Evolutionary conservation across 2,329 filamentous ascomycete species (phyloP).

Genomic region (Scedosporium minutisporum): DNA sequence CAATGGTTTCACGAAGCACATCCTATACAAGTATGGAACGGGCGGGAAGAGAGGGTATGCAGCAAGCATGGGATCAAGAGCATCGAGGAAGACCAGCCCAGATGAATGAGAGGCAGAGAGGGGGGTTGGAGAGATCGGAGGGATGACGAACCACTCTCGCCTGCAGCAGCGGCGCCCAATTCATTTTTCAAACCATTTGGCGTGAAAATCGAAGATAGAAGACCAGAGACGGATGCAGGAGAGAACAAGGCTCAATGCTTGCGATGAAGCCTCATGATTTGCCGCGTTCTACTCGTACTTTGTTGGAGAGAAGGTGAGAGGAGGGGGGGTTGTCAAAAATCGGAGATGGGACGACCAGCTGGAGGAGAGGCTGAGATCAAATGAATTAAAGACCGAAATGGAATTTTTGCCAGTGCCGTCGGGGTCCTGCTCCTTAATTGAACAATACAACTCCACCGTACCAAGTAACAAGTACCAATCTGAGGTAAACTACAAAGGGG

Average conservation of each 20-base stretch:
- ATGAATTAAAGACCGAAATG: neutral
- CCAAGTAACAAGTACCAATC: no score
- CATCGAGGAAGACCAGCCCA: neutral
- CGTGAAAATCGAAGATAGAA: neutral
- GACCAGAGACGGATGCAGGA: neutral
- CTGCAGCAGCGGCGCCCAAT: constrained; percentile 1
- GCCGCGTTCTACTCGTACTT: neutral
- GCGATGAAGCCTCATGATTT: neutral
- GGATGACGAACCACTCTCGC: neutral
- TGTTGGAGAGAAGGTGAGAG: neutral
- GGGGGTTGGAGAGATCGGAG: neutral
- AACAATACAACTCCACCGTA: no score
- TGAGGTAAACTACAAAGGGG: no score
- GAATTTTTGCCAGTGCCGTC: neutral
- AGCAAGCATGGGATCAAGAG: neutral
- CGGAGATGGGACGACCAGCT: neutral
- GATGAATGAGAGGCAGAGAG: neutral
- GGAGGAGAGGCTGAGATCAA: constrained; percentile 1
- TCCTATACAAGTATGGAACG: neutral
- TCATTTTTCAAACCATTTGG: constrained; percentile 4
- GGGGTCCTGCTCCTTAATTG: neutral
- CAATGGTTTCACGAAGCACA: no score
- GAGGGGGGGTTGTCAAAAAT: neutral
- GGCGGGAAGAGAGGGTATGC: neutral
- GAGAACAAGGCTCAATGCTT: neutral